A percentile compares a stretch with the other conserved stretches of the same genome.
These are phyloP conservation scores for Tylopilus vinaceipallidus DNA, from an alignment of 768 basidiomycete species.

Conservation along the genomic window DNA sequence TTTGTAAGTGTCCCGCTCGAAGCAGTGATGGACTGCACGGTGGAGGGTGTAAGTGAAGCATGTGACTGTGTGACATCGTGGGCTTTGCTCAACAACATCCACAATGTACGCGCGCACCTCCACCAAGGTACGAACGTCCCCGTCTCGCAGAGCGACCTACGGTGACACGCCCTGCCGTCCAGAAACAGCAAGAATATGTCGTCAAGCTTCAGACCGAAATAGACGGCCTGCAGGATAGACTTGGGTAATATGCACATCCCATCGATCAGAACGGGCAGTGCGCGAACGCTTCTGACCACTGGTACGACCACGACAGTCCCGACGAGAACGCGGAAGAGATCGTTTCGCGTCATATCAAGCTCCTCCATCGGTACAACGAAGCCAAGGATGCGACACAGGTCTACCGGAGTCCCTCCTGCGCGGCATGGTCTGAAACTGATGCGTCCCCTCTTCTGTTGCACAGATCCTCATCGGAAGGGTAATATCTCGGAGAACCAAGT, in stretches of 20 bases:
- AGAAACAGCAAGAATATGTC: slow-evolving; percentile 54
- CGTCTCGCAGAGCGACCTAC: neutral
- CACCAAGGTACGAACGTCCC: slow-evolving; percentile 24
- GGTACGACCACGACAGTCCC: slow-evolving; percentile 35
- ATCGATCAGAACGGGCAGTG: neutral
- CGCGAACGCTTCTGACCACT: neutral
- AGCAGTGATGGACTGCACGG: no score
- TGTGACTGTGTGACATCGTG: no score
- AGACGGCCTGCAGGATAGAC: slow-evolving; percentile 41
- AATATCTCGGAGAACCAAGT: slow-evolving; percentile 10
- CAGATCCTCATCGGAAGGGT: slow-evolving; percentile 82
- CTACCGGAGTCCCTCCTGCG: neutral
- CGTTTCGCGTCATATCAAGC: slow-evolving; percentile 64
- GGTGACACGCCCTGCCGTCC: neutral
- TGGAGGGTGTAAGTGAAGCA: no score
- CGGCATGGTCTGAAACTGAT: neutral
- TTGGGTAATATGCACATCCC: slow-evolving; percentile 39
- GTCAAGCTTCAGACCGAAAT: slow-evolving; percentile 49
- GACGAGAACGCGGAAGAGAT: slow-evolving; percentile 53
- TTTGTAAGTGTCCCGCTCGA: no score
- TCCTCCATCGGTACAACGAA: slow-evolving; percentile 77
- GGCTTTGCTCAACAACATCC: neutral
- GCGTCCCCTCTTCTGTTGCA: neutral
- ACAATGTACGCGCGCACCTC: slow-evolving; percentile 33
- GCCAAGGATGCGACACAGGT: slow-evolving; percentile 84